phyloP scores from a whole-genome alignment of 2,329 filamentous ascomycete genomes.

The Colletotrichum destructivum region DNA sequence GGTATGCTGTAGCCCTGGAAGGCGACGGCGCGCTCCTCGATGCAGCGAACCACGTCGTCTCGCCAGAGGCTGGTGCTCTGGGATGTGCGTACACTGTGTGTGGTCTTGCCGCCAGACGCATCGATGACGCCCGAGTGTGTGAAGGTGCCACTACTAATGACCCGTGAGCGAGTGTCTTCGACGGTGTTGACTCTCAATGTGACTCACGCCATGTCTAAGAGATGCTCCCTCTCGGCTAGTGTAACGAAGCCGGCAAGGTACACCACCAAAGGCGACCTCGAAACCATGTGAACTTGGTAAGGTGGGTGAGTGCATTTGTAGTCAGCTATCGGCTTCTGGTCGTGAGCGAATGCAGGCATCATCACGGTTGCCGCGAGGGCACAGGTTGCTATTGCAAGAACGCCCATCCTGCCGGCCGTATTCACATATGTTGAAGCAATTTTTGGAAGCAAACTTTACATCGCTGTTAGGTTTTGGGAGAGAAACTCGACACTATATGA shows the following conservation, averaged over 20 bases:
- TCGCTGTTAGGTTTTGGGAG: neutral
- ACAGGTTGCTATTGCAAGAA: neutral
- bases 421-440: too few species aligned
- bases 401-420: neutral
- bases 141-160: slow-evolving; percentile 58
- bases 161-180: slow-evolving; percentile 26
- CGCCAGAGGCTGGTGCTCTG: slow-evolving; percentile 61
- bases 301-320: slow-evolving; percentile 50
- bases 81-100: slow-evolving; percentile 59
- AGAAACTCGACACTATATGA: neutral
- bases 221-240: slow-evolving; percentile 56
- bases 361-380: slow-evolving; percentile 8
- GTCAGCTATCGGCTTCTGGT: slow-evolving; percentile 28
- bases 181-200: neutral
- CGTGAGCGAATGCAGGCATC: neutral
- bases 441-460: too few species aligned
- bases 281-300: slow-evolving; percentile 61
- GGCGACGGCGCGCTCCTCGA: slow-evolving; percentile 61
- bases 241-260: slow-evolving; percentile 65
- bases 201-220: slow-evolving; percentile 59
- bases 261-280: slow-evolving; percentile 64
- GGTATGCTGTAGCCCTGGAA: slow-evolving; percentile 60
- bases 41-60: slow-evolving; percentile 61
- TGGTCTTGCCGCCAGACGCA: slow-evolving; percentile 50
- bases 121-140: slow-evolving; percentile 60